These are phyloP conservation scores for Chaetomium globosum DNA, from an alignment of 2,329 filamentous ascomycete genomes.

Conservation along the genomic window DNA sequence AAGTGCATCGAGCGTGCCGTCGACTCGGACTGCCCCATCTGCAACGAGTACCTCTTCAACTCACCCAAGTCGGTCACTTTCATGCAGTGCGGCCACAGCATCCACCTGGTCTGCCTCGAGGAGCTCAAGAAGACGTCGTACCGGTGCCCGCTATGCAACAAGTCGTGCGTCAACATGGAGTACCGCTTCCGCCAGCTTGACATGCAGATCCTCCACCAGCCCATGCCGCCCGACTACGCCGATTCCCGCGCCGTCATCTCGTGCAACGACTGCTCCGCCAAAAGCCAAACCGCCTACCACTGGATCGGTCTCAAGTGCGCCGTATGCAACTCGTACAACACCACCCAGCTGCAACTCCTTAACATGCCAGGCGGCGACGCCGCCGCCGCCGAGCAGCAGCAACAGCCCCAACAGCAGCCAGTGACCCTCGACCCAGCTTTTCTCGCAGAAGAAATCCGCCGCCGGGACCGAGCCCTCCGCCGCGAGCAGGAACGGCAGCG, in stretches of 20 bases:
- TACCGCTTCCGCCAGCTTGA: conserved; percentile 90
- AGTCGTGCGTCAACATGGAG: conserved; percentile 97
- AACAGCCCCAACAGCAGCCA: conserved; percentile 16
- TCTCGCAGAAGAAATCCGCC: conserved; percentile 14
- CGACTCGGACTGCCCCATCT: conserved; percentile 95
- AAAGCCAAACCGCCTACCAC: conserved; percentile 84
- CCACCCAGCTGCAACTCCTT: conserved; percentile 59
- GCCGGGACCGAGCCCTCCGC: conserved; percentile 10
- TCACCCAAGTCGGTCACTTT: conserved; percentile 87
- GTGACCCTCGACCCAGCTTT: conserved; percentile 18
- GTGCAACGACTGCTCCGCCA: conserved; percentile 93
- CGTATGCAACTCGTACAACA: conserved; percentile 71
- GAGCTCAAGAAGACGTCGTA: conserved; percentile 88
- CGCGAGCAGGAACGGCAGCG: conserved; percentile 15
- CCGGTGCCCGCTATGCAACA: conserved; percentile 95
- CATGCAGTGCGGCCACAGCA: conserved; percentile 94
- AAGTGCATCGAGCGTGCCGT: conserved; percentile 93
- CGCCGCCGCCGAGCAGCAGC: conserved; percentile 16
- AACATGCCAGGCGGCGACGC: conserved; percentile 53
- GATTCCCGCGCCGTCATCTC: conserved; percentile 80
- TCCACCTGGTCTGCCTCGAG: conserved; percentile 86
- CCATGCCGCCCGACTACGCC: conserved; percentile 84
- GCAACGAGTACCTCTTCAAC: conserved; percentile 94
- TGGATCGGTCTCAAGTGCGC: conserved; percentile 92
- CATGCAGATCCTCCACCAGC: conserved; percentile 81